These are phyloP conservation scores for Vitis amurensis DNA, from an alignment of 164 flowering plant genomes.

Conservation along the genomic window DNA sequence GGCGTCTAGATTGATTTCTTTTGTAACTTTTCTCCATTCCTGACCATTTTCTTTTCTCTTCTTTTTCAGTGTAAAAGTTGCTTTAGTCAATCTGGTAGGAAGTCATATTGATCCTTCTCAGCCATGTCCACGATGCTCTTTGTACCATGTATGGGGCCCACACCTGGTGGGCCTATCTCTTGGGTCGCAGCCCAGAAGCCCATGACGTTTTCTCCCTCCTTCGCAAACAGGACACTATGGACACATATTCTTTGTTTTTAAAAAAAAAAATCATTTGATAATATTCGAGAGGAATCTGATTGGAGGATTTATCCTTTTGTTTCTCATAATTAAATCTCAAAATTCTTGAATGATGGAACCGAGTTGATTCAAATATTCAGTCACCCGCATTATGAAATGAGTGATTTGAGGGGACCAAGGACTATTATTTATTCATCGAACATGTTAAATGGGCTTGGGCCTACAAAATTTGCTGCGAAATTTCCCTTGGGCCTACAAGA, in stretches of 20 bases:
- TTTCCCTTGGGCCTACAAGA: too few species aligned
- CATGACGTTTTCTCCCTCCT: not conserved
- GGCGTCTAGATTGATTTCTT: slow-evolving; percentile 4
- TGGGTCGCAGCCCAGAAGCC: not conserved
- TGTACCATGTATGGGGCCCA: not conserved
- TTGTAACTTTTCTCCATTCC: slow-evolving; percentile 9
- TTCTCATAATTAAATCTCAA: not conserved
- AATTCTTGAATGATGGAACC: not conserved
- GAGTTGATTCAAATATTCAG: too few species aligned
- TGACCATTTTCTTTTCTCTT: slow-evolving; percentile 8
- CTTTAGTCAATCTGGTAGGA: slow-evolving; percentile 7
- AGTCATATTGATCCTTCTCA: slow-evolving; percentile 2
- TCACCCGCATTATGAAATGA: not conserved
- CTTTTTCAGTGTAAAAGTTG: slow-evolving; percentile 3
- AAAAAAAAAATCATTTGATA: too few species aligned
- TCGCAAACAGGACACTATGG: too few species aligned
- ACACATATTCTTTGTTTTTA: too few species aligned
- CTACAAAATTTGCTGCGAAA: not conserved
- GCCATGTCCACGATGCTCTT: not conserved
- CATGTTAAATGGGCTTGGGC: not conserved
- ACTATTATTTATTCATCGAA: not conserved
- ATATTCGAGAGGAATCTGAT: too few species aligned
- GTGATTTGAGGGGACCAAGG: not conserved
- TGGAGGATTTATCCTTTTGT: too few species aligned
- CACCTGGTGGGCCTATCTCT: not conserved